Base-by-base conservation (phyloP, 2,329 filamentous ascomycete species). In the Colletotrichum simmondsii region DNA sequence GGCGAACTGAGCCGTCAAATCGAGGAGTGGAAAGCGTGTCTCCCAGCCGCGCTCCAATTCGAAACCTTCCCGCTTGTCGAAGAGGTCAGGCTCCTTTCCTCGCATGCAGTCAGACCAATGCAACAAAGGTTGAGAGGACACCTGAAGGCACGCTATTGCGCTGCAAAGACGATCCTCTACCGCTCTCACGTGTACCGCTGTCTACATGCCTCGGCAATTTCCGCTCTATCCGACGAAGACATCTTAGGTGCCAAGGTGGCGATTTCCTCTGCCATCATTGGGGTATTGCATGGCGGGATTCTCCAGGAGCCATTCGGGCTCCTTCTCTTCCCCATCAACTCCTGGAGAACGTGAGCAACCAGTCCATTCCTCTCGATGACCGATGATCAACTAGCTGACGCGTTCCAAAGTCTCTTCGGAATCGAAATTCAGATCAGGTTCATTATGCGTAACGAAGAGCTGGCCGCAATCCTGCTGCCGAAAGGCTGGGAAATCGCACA, bases 91-190 rank as follows among this genome's bases (percentile, higher is more conserved):
- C 22, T 7, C 30, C 14, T 19, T 7, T 35, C 28, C 16, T 7
- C 42, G 24, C 37, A 42, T 37, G 28, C 14, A 28, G n/a, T 28
- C 11, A 52, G 42, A 14, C 56, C 56, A n/a, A 68, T 56, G 24
- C 37, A 46, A 6, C 60, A 69, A 26, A 64, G 71, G 22, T 60
- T 73, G 3, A 53, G 37, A 52, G 12, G 65, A 65, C 26, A 46
- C 59, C 65, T 73, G 37, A 65, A 46, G 24, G 65, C 65, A 2
- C 71, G 65, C n/a, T 69, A 68, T 46, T 65, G 32, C 19, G 49
- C 71, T 6, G 71, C 71, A 35, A 73, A 73, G 46, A 65, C 65
- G n/a, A 73, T 73, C 42, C 58, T 65, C 22, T 65, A 69, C 65
- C 59, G 71, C 0, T n/a, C 42, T 49, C 42, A 49, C 8, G 42